Base-by-base conservation (phyloP, 805 yeast species). In the Tetrapisispora namnaoensis region DNA sequence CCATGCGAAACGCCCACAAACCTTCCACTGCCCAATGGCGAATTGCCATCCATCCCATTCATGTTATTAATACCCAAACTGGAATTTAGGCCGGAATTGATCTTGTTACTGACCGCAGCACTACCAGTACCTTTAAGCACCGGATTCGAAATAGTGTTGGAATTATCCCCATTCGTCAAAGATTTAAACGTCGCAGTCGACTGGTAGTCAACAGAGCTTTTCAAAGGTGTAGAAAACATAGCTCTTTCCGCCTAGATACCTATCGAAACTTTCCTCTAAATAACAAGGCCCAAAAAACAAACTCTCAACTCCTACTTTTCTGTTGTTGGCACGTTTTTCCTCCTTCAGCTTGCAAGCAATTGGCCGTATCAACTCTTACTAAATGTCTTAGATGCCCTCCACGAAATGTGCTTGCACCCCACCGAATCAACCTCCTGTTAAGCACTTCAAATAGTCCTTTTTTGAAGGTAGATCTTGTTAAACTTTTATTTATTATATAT, bases 161-260 rank as follows among this genome's bases (percentile, higher is more conserved):
- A 32, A 32, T 17, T 34, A 20, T 13, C 43, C 51, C 51, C 20
- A 7, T 42, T 42, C 6, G 20, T 42, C 37, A 42, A 32, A 2
- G 44, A 42, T 9, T n/a, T 13, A 13, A 30, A 42, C 20, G 37
- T 20, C 2, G 59, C 52, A 34, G 51, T 49, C 41, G 51, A 53
- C 44, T 51, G 56, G 54, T 63, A 63, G 50, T 59, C 61, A 44
- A 58, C 54, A 42, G 63, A 58, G 44, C 56, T 63, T 50, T 58
- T 63, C 54, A 64, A 53, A 17, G 68, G 68, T 21, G 68, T 64
- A 18, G 68, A 64, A 53, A 56, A 64, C 65, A 64, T 64, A 5
- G 13, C 13, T 20, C 17, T 13, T n/a, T 10, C 6, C n/a, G n/a
- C n/a, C n/a, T n/a, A n/a, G n/a, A n/a, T n/a, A n/a, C n/a, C n/a